Evolutionary conservation across 345 rosid species (phyloP).

Genomic region (Populus alba): DNA sequence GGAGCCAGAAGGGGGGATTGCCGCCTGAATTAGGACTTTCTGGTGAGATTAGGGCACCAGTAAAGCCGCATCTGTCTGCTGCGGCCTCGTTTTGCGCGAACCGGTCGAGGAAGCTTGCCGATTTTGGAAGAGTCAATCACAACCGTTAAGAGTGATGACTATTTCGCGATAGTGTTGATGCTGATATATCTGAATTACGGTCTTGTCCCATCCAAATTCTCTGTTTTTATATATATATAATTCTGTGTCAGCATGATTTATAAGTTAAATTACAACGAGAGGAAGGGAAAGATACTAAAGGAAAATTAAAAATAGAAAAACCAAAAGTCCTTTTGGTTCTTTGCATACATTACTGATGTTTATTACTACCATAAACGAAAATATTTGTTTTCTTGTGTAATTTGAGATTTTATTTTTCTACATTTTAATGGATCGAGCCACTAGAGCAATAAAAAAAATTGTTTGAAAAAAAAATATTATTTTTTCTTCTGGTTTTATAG

Average conservation of each 20-base stretch:
- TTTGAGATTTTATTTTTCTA: not conserved
- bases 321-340: not conserved
- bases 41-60: constrained; percentile 49
- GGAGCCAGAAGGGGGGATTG: constrained; percentile 54
- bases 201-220: constrained; percentile 26
- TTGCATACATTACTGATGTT: not conserved
- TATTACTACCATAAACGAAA: not conserved
- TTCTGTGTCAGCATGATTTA: not conserved
- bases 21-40: constrained; percentile 47
- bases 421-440: not conserved
- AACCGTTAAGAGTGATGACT: constrained; percentile 52
- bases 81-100: constrained; percentile 74
- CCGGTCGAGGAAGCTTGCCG: constrained; percentile 84
- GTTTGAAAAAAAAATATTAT: too few species aligned
- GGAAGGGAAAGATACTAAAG: too few species aligned
- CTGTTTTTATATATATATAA: not conserved
- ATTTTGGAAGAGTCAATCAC: constrained; percentile 66
- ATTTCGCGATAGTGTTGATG: not conserved
- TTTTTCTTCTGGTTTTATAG: too few species aligned
- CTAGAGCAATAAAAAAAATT: too few species aligned
- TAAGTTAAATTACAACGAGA: not conserved
- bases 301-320: not conserved
- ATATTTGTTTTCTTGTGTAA: not conserved
- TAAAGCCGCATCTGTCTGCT: constrained; percentile 60
- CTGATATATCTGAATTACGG: constrained; percentile 9